phyloP scores from a whole-genome alignment of 257 asterid species.

The Ilex aquifolium region DNA sequence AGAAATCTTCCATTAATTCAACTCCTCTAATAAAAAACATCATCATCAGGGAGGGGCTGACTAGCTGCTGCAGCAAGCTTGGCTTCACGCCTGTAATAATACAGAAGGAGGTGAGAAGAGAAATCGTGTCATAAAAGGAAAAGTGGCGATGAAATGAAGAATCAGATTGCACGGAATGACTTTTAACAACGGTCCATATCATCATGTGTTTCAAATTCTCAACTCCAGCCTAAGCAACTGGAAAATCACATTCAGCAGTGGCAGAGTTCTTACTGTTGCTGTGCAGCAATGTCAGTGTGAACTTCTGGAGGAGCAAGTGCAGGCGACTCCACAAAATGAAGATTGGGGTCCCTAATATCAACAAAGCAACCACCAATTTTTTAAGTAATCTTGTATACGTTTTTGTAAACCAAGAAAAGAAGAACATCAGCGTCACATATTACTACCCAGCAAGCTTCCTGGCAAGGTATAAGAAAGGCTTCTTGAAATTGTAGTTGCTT shows the following conservation, averaged over 20 bases:
- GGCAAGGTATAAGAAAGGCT: conserved; percentile 65
- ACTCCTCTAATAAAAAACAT: conserved; percentile 41
- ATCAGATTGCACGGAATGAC: no score
- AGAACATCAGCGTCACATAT: background rate
- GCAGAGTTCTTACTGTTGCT: conserved; percentile 34
- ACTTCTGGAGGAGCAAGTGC: conserved; percentile 77
- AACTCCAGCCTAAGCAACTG: background rate
- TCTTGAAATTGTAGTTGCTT: conserved; percentile 83
- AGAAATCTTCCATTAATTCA: background rate
- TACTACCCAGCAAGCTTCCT: conserved; percentile 76
- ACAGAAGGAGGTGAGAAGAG: background rate
- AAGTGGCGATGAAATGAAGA: background rate
- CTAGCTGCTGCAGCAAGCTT: conserved; percentile 58
- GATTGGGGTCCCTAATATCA: conserved; percentile 37
- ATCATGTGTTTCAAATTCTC: background rate
- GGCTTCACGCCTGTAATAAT: conserved; percentile 52
- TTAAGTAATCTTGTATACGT: background rate
- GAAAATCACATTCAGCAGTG: background rate
- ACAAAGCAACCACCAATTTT: background rate
- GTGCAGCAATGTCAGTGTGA: conserved; percentile 48
- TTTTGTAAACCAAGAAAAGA: background rate
- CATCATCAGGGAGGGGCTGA: conserved; percentile 91
- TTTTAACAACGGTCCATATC: no score
- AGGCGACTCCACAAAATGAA: conserved; percentile 67
- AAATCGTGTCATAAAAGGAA: background rate